phyloP scores from a whole-genome alignment of 108 stramenopile species.

The Pseudonitzschia pungens region DNA sequence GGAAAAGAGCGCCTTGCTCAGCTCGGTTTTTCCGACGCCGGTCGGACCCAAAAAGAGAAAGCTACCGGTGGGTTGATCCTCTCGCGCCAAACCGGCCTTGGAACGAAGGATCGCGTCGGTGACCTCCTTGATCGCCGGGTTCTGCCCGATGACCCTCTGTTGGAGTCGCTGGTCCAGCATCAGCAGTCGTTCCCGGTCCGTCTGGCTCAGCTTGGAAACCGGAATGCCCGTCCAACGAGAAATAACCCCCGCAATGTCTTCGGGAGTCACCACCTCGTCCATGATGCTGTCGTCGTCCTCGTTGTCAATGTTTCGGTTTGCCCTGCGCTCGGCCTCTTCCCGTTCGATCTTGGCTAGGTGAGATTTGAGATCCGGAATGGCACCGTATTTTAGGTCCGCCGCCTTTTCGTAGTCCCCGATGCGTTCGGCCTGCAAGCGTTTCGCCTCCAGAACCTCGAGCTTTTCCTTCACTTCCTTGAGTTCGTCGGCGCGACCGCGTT shows the following conservation, averaged over 20 bases:
- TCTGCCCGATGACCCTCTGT: slow-evolving; percentile 88
- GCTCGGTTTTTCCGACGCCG: slow-evolving; percentile 91
- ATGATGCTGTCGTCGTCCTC: slow-evolving; percentile 72
- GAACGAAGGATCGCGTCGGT: slow-evolving; percentile 81
- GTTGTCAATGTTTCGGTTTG: slow-evolving; percentile 27
- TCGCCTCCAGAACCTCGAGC: slow-evolving; percentile 74
- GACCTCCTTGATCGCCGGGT: slow-evolving; percentile 77
- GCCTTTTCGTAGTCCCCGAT: slow-evolving; percentile 89
- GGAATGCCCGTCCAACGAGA: slow-evolving; percentile 73
- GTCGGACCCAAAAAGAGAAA: slow-evolving; percentile 93
- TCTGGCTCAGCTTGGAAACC: slow-evolving; percentile 69
- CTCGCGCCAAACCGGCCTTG: slow-evolving; percentile 79
- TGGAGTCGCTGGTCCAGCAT: slow-evolving; percentile 62
- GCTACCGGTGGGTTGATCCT: slow-evolving; percentile 68
- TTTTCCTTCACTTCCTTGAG: slow-evolving; percentile 83
- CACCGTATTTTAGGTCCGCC: slow-evolving; percentile 92
- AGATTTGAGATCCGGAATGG: slow-evolving; percentile 87
- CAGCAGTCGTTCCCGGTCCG: slow-evolving; percentile 82
- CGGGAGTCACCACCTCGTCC: slow-evolving; percentile 54
- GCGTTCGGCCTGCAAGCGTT: slow-evolving; percentile 88
- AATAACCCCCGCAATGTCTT: slow-evolving; percentile 66
- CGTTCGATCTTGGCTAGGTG: slow-evolving; percentile 58
- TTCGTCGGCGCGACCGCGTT: slow-evolving; percentile 84
- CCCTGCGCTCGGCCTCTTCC: slow-evolving; percentile 77
- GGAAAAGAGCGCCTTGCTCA: slow-evolving; percentile 91